Percentiles rank a stretch among this genome's conserved stretches.
Conservation (phyloP, 2,329 filamentous ascomycete genomes). For the Penicillium oxalicum region DNA sequence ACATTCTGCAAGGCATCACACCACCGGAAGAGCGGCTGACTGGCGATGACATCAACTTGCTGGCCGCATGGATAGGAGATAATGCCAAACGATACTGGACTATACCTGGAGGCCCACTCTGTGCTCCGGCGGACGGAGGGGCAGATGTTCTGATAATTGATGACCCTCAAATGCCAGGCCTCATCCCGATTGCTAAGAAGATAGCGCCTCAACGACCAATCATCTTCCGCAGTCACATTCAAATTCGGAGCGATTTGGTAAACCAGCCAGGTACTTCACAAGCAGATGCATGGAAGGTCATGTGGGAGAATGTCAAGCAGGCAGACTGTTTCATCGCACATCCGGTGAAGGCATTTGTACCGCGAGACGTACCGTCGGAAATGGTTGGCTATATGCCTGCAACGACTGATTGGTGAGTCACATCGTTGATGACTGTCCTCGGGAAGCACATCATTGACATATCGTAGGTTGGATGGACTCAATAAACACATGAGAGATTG, state of each 20-base stretch:
- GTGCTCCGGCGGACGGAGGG: constrained; percentile 60
- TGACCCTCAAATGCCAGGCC: constrained; percentile 75
- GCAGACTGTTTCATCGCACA: constrained; percentile 79
- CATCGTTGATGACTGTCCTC: not conserved
- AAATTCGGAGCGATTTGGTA: constrained; percentile 69
- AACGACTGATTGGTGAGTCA: constrained; percentile 65
- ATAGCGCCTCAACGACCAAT: constrained; percentile 67
- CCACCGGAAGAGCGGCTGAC: constrained; percentile 59
- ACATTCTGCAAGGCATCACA: constrained; percentile 76
- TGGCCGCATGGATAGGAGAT: constrained; percentile 65
- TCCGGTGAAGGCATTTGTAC: constrained; percentile 70
- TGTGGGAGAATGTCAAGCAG: constrained; percentile 65
- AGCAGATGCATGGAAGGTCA: constrained; percentile 66
- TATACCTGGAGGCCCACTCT: constrained; percentile 60
- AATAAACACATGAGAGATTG: constrained; percentile 68
- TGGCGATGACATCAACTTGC: constrained; percentile 54
- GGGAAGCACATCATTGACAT: constrained; percentile 15
- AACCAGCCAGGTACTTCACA: constrained; percentile 60
- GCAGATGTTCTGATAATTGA: constrained; percentile 74
- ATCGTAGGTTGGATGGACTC: constrained; percentile 62
- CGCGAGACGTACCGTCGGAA: constrained; percentile 57
- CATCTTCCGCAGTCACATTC: constrained; percentile 76
- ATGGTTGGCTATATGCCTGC: constrained; percentile 72
- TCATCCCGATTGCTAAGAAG: constrained; percentile 69
- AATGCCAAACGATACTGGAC: constrained; percentile 74